A percentile compares a stretch with the other conserved stretches of the same genome.
Conservation (phyloP, 495 filamentous ascomycete genomes). For the Pyrenula aspistea region DNA sequence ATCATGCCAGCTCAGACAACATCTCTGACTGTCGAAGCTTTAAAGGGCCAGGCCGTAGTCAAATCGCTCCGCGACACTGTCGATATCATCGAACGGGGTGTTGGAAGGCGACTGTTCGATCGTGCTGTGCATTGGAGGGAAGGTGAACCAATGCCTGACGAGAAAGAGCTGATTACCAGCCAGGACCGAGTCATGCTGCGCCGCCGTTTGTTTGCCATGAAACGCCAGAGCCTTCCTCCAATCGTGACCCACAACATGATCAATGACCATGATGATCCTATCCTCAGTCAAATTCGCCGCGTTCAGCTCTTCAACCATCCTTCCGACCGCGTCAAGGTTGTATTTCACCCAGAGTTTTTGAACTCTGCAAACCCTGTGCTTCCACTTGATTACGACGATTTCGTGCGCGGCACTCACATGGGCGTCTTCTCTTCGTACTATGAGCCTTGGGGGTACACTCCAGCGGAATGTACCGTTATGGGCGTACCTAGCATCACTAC, state of each 20-base stretch:
- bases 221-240: conserved; percentile 74
- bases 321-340: conserved; percentile 86
- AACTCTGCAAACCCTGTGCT: conserved; percentile 92
- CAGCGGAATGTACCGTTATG: conserved; percentile 98
- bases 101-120: conserved; percentile 90
- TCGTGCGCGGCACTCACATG: conserved; percentile 91
- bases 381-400: conserved; percentile 95
- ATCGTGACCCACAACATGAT: conserved; percentile 99
- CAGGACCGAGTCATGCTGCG: conserved; percentile 90
- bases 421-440: conserved; percentile 97
- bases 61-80: conserved; percentile 91
- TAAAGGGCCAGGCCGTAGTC: conserved; percentile 94
- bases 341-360: conserved; percentile 97
- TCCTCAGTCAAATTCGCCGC: conserved; percentile 89
- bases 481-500: conserved; percentile 97
- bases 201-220: conserved; percentile 89
- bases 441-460: conserved; percentile 98
- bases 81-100: conserved; percentile 75
- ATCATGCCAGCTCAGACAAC: conserved; percentile 99
- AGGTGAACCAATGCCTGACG: conserved; percentile 81
- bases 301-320: conserved; percentile 96
- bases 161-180: conserved; percentile 85
- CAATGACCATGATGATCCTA: conserved; percentile 85
- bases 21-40: conserved; percentile 85
- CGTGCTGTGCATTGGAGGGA: conserved; percentile 88